Conservation (phyloP, 306 rosid genomes). For the Prunus campanulata region DNA sequence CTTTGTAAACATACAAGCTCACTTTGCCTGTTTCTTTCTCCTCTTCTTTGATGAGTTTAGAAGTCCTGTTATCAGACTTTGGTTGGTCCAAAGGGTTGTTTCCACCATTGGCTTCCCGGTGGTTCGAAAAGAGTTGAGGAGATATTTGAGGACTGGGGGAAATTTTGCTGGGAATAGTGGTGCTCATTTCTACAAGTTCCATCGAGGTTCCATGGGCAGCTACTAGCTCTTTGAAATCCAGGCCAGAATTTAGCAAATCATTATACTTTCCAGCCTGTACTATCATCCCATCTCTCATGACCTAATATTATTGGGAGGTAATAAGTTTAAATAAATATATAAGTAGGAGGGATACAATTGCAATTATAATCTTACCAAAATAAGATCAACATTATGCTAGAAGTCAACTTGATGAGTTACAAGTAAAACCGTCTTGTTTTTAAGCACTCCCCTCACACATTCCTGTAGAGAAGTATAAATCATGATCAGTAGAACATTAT, state of each 20-base stretch:
- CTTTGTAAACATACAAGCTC: conserved; percentile 62
- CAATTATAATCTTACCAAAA: conserved; percentile 42
- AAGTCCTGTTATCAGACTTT: conserved; percentile 44
- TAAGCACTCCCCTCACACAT: conserved; percentile 82
- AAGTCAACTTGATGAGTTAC: conserved; percentile 99
- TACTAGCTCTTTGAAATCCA: conserved; percentile 78
- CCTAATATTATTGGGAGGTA: conserved; percentile 33
- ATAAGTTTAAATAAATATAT: not conserved
- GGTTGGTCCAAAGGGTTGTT: conserved; percentile 50
- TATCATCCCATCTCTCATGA: conserved; percentile 79
- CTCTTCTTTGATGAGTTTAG: conserved; percentile 92
- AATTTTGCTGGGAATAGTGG: conserved; percentile 32
- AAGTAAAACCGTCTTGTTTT: conserved; percentile 72
- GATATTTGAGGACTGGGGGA: conserved; percentile 34
- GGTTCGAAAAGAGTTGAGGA: conserved; percentile 29
- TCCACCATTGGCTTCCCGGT: conserved; percentile 48
- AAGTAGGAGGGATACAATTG: not conserved
- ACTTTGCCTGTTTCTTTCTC: conserved; percentile 88
- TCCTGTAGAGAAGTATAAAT: conserved; percentile 44
- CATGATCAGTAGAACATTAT: too few relatives aligned
- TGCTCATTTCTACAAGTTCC: conserved; percentile 83
- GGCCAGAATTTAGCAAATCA: conserved; percentile 51
- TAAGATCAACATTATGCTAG: conserved; percentile 81
- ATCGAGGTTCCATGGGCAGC: conserved; percentile 89
- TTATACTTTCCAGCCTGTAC: conserved; percentile 80